A percentile compares a stretch with the other conserved stretches of the same genome.
Conservation (phyloP, 352 stramenopile genomes). For the Phytopythium mirpurense region DNA sequence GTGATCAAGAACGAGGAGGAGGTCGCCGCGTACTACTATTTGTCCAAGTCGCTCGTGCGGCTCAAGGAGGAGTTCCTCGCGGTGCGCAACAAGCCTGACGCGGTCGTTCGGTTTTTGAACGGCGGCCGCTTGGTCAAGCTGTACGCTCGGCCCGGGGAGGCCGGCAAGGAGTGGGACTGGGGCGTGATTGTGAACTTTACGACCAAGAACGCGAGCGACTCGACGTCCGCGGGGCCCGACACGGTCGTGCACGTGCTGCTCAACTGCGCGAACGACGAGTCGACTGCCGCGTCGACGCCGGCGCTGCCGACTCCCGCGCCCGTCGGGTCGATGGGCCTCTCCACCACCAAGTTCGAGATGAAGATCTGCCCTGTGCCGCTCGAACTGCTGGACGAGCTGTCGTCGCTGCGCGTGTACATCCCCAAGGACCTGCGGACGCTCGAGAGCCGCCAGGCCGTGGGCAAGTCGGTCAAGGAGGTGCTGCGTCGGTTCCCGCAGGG, state of each 20-base stretch:
- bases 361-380: slow-evolving; percentile 83
- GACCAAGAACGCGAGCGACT: slow-evolving; percentile 68
- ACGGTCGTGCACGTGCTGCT: slow-evolving; percentile 78
- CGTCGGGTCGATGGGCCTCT: slow-evolving; percentile 51
- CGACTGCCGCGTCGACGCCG: slow-evolving; percentile 16
- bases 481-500: slow-evolving; percentile 73
- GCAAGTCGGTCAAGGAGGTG: slow-evolving; percentile 78
- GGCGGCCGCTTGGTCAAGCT: slow-evolving; percentile 89
- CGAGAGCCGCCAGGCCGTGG: slow-evolving; percentile 67
- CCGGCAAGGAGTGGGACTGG: slow-evolving; percentile 67
- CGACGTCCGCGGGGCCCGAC: slow-evolving; percentile 52
- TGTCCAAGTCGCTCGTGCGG: slow-evolving; percentile 90
- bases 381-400: slow-evolving; percentile 71
- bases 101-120: slow-evolving; percentile 93
- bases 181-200: slow-evolving; percentile 85
- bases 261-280: slow-evolving; percentile 44
- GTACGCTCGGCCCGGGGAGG: slow-evolving; percentile 24
- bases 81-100: slow-evolving; percentile 90
- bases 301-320: slow-evolving; percentile 49
- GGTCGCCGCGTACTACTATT: slow-evolving; percentile 86
- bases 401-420: slow-evolving; percentile 81
- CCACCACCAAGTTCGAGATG: slow-evolving; percentile 57
- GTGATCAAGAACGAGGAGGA: slow-evolving; percentile 88
- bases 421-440: slow-evolving; percentile 74
- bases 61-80: slow-evolving; percentile 90